Conservation (phyloP, 1,139 yeast genomes). For the Debaryomyces fabryi region DNA sequence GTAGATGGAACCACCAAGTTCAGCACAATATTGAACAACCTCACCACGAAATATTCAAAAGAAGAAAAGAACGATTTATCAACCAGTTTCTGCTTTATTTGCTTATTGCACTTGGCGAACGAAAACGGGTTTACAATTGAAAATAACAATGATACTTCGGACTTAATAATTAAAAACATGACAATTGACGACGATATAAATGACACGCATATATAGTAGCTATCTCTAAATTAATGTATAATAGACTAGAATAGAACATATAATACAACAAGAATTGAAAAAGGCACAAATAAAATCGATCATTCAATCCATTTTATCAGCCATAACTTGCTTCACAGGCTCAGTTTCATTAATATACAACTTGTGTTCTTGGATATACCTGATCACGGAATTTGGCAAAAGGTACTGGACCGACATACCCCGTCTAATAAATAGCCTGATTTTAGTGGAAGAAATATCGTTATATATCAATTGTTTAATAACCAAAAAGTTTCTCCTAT, state of each 20-base stretch:
- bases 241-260: background rate
- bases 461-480: conserved; percentile 95
- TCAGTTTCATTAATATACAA: conserved; percentile 83
- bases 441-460: conserved; percentile 94
- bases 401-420: conserved; percentile 97
- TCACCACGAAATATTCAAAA: conserved; percentile 51
- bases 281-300: background rate
- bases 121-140: conserved; percentile 74
- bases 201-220: conserved; percentile 6
- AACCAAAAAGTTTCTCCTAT: conserved; percentile 87
- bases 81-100: conserved; percentile 84
- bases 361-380: conserved; percentile 91
- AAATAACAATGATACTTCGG: conserved; percentile 56
- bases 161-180: conserved; percentile 46
- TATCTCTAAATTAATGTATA: conserved; percentile 1
- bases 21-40: conserved; percentile 49
- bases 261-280: conserved; percentile 8
- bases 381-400: conserved; percentile 89
- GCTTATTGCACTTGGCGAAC: conserved; percentile 83
- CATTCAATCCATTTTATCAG: conserved; percentile 45
- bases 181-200: background rate
- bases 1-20: conserved; percentile 32
- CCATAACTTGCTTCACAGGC: conserved; percentile 90
- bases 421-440: conserved; percentile 84
- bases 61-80: conserved; percentile 67